Evolutionary conservation across 768 basidiomycete genomes (phyloP), one percentile per base, ranked within the genome.

Genomic region (Tylopilus subfusipes): DNA sequence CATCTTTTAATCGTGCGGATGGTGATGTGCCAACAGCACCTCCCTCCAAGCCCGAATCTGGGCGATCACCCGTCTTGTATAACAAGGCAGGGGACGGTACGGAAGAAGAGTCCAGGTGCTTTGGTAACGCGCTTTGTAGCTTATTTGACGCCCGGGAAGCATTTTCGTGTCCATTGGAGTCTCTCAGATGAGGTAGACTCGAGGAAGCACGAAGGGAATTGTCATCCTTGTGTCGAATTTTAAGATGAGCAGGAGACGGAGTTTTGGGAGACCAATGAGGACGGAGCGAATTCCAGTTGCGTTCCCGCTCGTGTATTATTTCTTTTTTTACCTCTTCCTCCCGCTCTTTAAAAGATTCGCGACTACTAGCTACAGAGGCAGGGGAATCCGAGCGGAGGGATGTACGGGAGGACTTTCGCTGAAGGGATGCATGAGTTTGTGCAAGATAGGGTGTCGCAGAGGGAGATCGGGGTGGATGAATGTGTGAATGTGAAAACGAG

Each of bases 201-300:
- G 63, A 50, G 12, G 57, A 49, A 43, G 58, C 40, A 46, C 60
- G 68, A 36, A 66, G 53, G 8, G 63, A 38, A 31, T 50, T 50
- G 30, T 33, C 7, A 11, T 50, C 39, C 39, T 31, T 44, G 31
- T 33, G 56, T 27, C 53, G 53, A 44, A 7, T 16, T 36, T 42
- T 55, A 19, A 39, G 43, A 27, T 46, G 53, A 47, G 60, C 51
- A 33, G 52, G 1, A 13, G 63, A 44, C 13, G 68, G 57, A 8
- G 66, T 61, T 51, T 57, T 64, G 25, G 65, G 50, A 21, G 70
- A 64, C 84, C 84, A 85, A 48, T 73, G 77, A 8, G 82, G 84
- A 34, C 75, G 79, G n/a, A 81, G 82, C 9, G 84, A 78, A 65
- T 85, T 83, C 86, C 85, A 87, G 61, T 87, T 87, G 45, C 82